Base-by-base conservation (phyloP, 768 basidiomycete species). In the Auriscalpium vulgare region DNA sequence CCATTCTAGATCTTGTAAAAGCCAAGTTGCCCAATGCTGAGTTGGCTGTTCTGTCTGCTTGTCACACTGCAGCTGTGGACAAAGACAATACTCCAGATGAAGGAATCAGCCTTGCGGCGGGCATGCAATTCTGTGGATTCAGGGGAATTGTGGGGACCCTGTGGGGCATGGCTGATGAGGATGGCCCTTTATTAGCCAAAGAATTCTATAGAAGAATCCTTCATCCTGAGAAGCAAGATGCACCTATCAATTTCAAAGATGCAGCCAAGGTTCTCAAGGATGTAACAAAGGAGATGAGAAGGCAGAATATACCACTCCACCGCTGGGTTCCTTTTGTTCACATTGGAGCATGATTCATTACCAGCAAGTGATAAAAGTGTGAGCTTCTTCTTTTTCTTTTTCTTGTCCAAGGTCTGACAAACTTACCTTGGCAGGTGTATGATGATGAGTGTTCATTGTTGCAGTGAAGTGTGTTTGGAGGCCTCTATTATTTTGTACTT, bases 51-150 rank as follows among this genome's bases (percentile, higher is more conserved):
- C 56, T 56, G 10, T 56, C 59, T 10, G 59, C 53, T 19, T 60
- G 56, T 47, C 59, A 60, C 14, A 56, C 51, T 6, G 56, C 56
- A 36, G 56, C 43, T 10, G 56, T 52, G 46, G 54, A 49, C 9
- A 51, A 53, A 13, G 16, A n/a, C 17, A 2, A n/a, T 14, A 37
- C 35, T 5, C 38, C 59, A 2, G 61, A 62, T 35, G 56, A 62
- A 38, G 59, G 50, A 10, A 37, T 62, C n/a, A 56, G 57, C 49
- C 59, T 60, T 29, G 60, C 61, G 1, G 59, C 59, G 8, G 61
- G 44, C 43, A 60, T 62, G 61, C 52, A 59, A 8, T 49, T 54
- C n/a, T 53, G 53, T 19, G 59, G 56, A 0, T 62, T 59, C 53
- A 19, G 52, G 3, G 51, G 55, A 19, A 52, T 36, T 10, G 53